Evolutionary conservation across 2,329 filamentous ascomycete genomes (phyloP), one percentile per base, ranked within the genome.

Genomic region (Pyrenochaeta sp.): DNA sequence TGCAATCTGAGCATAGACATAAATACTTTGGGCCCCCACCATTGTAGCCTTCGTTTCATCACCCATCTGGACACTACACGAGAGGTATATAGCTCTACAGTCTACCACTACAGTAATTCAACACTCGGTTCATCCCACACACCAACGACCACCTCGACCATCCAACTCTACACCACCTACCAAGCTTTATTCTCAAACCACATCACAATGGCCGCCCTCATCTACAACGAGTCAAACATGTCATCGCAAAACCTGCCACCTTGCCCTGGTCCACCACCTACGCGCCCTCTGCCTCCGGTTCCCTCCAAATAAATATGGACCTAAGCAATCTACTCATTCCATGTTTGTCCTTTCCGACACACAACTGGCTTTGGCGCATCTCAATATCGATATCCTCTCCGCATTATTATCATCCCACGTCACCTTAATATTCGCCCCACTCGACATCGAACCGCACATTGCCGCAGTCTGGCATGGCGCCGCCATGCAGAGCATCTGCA

Each of bases 181-280:
- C 48, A 32, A 56, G 48, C 47, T 49, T 37, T 40, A n/a, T 44
- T 48, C 54, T 45, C 56, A 46, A 54, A 55, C 54, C 32, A 52
- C 36, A 46, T 54, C 54, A 65, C 71, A 75, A 74, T 75, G 72
- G 71, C 71, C 60, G 71, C 71, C 50, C 65, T 69, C 63, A 64
- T 68, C 63, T 73, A 77, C 74, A 72, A 81, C 67, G 74, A 77
- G 63, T 68, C 68, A 63, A 71, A 65, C 65, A 77, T 77, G 75
- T 63, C 72, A 56, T 68, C 72, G 48, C 70, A 79, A 56, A 81
- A 78, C 70, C 78, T 81, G 44, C 80, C 80, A 58, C 80, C 80
- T 32, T 81, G 79, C 75, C 80, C 80, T 40, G 80, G 80, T 54
- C 80, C 80, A 61, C 80, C 80, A 69, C 80, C 80, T 62, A 81